Evolutionary conservation across 305 asterid genomes (phyloP).

Genomic region (Fraxinus velutina): DNA sequence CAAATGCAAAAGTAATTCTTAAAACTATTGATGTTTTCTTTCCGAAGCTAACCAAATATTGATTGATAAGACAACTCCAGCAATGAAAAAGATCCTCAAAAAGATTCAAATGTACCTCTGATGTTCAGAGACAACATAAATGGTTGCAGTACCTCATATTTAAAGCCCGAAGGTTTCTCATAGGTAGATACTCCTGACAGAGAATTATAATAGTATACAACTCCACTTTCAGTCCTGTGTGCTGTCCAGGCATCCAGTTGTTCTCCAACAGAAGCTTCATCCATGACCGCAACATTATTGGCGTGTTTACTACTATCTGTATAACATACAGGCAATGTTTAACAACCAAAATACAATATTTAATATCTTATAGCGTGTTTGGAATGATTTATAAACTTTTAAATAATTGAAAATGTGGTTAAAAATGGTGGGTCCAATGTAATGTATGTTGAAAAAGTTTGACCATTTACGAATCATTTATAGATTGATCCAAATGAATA

Average conservation of each 20-base stretch:
- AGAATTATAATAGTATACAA: conserved; percentile 81
- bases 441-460: not conserved
- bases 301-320: conserved; percentile 44
- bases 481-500: not conserved
- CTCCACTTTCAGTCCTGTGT: conserved; percentile 84
- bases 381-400: not conserved
- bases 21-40: not conserved
- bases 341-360: conserved; percentile 16
- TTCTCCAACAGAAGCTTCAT: conserved; percentile 45
- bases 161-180: conserved; percentile 75
- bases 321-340: conserved; percentile 21
- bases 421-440: not conserved
- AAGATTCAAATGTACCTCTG: conserved; percentile 15
- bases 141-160: conserved; percentile 66
- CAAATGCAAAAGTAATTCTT: not conserved
- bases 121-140: conserved; percentile 20
- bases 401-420: not conserved
- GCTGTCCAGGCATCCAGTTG: conserved; percentile 79
- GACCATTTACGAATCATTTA: not conserved
- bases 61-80: not conserved
- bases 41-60: conserved; percentile 12
- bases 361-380: not conserved
- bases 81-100: not conserved
- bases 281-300: conserved; percentile 38
- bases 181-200: conserved; percentile 87